Evolutionary conservation across 441 rosid genomes (phyloP), one percentile per base, ranked within the genome.

Genomic region (Jatropha multifida): DNA sequence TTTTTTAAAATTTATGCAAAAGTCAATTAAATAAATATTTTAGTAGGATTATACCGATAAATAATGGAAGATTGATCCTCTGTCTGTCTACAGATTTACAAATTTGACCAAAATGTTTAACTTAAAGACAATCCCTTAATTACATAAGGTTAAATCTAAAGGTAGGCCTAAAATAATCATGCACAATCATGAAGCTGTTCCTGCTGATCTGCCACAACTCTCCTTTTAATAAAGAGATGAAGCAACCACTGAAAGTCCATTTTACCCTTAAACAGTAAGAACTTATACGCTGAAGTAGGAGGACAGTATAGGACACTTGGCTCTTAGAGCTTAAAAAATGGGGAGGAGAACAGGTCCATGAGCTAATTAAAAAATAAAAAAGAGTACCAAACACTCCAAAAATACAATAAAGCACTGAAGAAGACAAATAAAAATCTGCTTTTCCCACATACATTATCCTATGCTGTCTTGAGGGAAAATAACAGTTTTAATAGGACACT

Each of bases 391-490:
- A 17, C 41, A 18, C 42, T 0, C 6, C 32, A 49, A 54, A 20
- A 76, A 12, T 5, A 15, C 1, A 44, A 49, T 32, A 65, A 72
- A 72, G 68, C 59, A 55, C 46, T 5, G 58, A 75, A 61, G 80
- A 49, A 63, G 85, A 76, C 84, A 82, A 65, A 74, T 55, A 23
- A 62, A 79, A 73, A 76, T 72, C 79, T 78, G 76, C 84, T 81
- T 80, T 76, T 27, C 65, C 46, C 40, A 49, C 65, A 18, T 49
- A 18, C 38, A 61, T 69, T 55, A 74, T 46, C 74, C 70, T n/a
- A 23, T 52, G 76, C 68, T 69, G 75, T 69, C 81, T 32, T 66
- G 49, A 56, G 32, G 67, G 23, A 63, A 79, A 78, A 61, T 11
- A 68, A 64, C 70, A 74, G 63, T 52, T 74, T 72, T 74, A 3